These are phyloP conservation scores for Backusella tarrabulga DNA, from an alignment of 192 early-diverging fungal genomes.

Conservation along the genomic window DNA sequence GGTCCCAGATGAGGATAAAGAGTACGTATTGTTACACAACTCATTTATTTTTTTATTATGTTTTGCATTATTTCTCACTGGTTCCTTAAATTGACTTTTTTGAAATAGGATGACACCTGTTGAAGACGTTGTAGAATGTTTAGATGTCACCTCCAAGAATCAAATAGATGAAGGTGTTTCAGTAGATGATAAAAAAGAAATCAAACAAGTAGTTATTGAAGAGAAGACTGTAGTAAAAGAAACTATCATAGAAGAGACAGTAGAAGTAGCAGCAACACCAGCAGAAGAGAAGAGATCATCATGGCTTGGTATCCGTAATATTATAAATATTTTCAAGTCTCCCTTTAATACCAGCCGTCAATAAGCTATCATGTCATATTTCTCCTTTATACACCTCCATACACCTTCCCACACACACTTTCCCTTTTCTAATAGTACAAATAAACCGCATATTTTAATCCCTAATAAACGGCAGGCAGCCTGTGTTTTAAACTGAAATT, in stretches of 20 bases:
- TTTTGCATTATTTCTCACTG: slow-evolving; percentile 5
- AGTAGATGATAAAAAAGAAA: background rate
- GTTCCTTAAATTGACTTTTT: background rate
- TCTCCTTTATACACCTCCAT: too few species aligned
- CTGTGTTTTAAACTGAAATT: slow-evolving; percentile 3
- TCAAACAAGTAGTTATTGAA: background rate
- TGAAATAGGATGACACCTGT: background rate
- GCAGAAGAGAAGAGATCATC: background rate
- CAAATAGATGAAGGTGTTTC: slow-evolving; percentile 7
- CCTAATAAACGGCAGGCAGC: background rate
- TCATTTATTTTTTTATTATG: background rate
- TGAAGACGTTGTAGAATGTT: background rate
- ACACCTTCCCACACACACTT: background rate
- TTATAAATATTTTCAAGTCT: background rate
- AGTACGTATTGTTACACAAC: background rate
- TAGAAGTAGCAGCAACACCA: background rate
- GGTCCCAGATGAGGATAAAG: slow-evolving; percentile 4
- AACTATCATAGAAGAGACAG: background rate
- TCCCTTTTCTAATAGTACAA: background rate
- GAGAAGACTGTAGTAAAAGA: background rate
- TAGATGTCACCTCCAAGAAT: background rate
- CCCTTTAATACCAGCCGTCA: background rate
- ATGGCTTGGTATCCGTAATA: background rate
- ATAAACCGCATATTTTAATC: background rate
- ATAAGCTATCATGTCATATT: background rate